phyloP scores from a whole-genome alignment of 805 yeast genomes.

The Osmozyma mogii region DNA sequence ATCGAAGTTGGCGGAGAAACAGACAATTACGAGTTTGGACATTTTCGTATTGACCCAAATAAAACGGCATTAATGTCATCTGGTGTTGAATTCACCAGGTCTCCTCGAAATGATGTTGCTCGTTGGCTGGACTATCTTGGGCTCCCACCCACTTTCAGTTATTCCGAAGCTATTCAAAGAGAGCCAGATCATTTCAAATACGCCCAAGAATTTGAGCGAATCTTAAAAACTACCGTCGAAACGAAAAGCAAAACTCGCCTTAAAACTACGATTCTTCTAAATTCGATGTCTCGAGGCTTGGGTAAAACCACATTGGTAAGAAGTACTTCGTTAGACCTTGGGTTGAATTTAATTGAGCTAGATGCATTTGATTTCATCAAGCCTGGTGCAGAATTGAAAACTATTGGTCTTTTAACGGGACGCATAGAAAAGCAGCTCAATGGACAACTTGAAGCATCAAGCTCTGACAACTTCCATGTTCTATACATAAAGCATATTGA shows the following conservation, averaged over 20 bases:
- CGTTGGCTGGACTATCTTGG: slow-evolving; percentile 43
- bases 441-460: slow-evolving; percentile 30
- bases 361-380: slow-evolving; percentile 64
- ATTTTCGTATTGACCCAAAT: slow-evolving; percentile 54
- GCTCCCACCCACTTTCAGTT: slow-evolving; percentile 33
- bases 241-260: slow-evolving; percentile 29
- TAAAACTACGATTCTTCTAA: slow-evolving; percentile 56
- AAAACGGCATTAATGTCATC: slow-evolving; percentile 64
- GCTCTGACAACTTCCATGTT: slow-evolving; percentile 28
- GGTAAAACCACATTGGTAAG: slow-evolving; percentile 68
- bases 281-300: slow-evolving; percentile 63
- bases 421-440: slow-evolving; percentile 49
- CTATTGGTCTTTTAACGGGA: slow-evolving; percentile 71
- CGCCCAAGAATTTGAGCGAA: slow-evolving; percentile 41
- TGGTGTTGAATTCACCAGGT: slow-evolving; percentile 41
- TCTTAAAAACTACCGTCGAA: slow-evolving; percentile 44
- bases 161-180: slow-evolving; percentile 9
- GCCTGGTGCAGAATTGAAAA: slow-evolving; percentile 67
- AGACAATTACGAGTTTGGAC: slow-evolving; percentile 22
- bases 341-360: slow-evolving; percentile 57
- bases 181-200: slow-evolving; percentile 35
- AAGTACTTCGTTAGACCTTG: slow-evolving; percentile 48
- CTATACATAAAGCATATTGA: slow-evolving; percentile 69
- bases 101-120: slow-evolving; percentile 26
- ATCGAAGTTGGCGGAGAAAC: slow-evolving; percentile 38